phyloP scores from a whole-genome alignment of 2,329 filamentous ascomycete species.

The Aspergillus puulaauensis region DNA sequence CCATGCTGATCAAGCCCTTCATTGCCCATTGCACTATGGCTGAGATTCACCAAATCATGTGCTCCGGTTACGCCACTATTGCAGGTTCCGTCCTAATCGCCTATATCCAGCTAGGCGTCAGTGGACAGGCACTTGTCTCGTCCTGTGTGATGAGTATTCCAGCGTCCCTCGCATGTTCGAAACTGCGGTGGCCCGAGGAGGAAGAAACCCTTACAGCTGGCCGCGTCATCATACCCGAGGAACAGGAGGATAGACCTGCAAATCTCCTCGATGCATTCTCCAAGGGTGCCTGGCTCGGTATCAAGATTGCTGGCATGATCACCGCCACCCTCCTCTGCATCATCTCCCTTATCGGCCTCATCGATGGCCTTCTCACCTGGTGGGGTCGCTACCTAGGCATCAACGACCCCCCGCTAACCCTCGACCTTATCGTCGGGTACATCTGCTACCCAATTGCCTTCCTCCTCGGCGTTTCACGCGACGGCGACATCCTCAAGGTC shows the following conservation, averaged over 20 bases:
- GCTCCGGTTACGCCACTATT: constrained; percentile 88
- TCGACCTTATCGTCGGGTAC: constrained; percentile 76
- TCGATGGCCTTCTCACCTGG: constrained; percentile 79
- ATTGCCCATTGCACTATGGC: constrained; percentile 80
- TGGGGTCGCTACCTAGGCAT: constrained; percentile 79
- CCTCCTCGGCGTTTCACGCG: constrained; percentile 73
- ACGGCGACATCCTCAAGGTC: constrained; percentile 66
- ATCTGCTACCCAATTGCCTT: constrained; percentile 76
- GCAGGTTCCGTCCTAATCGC: constrained; percentile 82
- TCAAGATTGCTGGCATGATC: constrained; percentile 86
- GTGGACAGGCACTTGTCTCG: constrained; percentile 80
- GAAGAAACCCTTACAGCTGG: constrained; percentile 84
- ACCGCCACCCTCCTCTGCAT: constrained; percentile 77
- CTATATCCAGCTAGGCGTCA: constrained; percentile 81
- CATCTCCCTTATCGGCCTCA: constrained; percentile 70
- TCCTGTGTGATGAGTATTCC: constrained; percentile 96
- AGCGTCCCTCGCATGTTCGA: constrained; percentile 83
- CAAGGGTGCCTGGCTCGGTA: constrained; percentile 79
- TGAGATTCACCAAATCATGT: constrained; percentile 91
- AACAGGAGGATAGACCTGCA: constrained; percentile 67
- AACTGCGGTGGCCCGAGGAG: constrained; percentile 84
- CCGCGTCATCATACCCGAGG: constrained; percentile 75
- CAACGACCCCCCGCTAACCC: constrained; percentile 65
- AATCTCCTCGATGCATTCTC: constrained; percentile 84
- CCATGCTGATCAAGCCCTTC: constrained; percentile 87